Evolutionary conservation across 179 eudicot species (phyloP).

Genomic region (Patellifolia procumbens): DNA sequence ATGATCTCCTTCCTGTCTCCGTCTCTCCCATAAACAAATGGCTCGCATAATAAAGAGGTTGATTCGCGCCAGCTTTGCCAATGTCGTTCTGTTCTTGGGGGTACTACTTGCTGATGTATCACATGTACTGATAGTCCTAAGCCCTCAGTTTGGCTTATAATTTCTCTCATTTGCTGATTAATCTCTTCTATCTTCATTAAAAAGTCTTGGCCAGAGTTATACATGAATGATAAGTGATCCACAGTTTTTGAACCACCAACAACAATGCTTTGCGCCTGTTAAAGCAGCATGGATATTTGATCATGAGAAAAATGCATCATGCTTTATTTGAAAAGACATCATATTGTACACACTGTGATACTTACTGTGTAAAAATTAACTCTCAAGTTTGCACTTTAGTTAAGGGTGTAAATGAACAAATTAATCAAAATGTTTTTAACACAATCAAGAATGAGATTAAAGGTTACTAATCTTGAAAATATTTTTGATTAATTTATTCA

Average conservation of each 20-base stretch:
- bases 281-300: not conserved
- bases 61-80: constrained; percentile 13
- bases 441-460: no score
- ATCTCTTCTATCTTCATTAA: constrained; percentile 1
- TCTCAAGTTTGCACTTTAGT: no score
- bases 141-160: constrained; percentile 7
- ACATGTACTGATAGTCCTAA: constrained; percentile 7
- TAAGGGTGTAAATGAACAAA: no score
- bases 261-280: constrained; percentile 19
- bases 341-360: no score
- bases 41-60: constrained; percentile 10
- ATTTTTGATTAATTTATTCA: no score
- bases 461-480: no score
- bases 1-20: constrained; percentile 9
- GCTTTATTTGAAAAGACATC: no score
- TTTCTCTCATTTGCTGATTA: not conserved
- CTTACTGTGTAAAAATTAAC: no score
- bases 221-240: not conserved
- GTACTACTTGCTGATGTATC: not conserved
- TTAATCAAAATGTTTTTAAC: no score
- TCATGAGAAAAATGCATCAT: no score
- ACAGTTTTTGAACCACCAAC: constrained; percentile 4
- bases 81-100: not conserved
- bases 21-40: constrained; percentile 19
- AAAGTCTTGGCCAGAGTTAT: constrained; percentile 1